These are phyloP conservation scores for Cladorrhinum sp. DNA, from an alignment of 2,329 filamentous ascomycete genomes.

Conservation along the genomic window DNA sequence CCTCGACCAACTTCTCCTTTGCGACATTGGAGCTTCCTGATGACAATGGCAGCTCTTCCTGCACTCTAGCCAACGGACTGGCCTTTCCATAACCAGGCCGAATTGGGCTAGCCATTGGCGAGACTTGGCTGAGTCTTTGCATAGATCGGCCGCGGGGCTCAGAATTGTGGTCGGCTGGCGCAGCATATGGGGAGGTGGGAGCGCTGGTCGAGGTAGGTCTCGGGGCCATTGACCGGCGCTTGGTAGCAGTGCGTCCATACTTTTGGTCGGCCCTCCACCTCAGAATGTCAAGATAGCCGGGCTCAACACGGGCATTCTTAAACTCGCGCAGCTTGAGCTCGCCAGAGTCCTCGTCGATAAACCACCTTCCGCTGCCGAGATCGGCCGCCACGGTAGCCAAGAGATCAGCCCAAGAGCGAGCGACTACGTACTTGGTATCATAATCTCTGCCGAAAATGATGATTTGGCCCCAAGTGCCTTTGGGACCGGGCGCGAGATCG, in stretches of 20 bases:
- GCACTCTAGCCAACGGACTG: slow-evolving; percentile 70
- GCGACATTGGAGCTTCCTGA: slow-evolving; percentile 34
- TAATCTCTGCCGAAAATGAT: slow-evolving; percentile 97
- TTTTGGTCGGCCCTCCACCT: slow-evolving; percentile 96
- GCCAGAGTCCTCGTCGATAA: slow-evolving; percentile 85
- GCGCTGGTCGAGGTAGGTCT: slow-evolving; percentile 34
- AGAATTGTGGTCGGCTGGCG: slow-evolving; percentile 57
- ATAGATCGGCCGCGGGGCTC: slow-evolving; percentile 68
- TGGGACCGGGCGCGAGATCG: slow-evolving; percentile 85
- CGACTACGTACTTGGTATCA: slow-evolving; percentile 96
- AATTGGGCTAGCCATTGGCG: slow-evolving; percentile 63
- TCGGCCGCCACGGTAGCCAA: slow-evolving; percentile 87
- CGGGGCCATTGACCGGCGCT: slow-evolving; percentile 52
- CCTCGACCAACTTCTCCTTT: slow-evolving; percentile 53
- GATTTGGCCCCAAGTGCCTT: slow-evolving; percentile 91
- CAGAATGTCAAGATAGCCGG: slow-evolving; percentile 89
- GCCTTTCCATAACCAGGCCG: slow-evolving; percentile 63
- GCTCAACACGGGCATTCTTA: slow-evolving; percentile 83
- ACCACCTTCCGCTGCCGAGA: slow-evolving; percentile 82
- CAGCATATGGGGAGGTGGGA: slow-evolving; percentile 61
- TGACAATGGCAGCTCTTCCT: slow-evolving; percentile 54
- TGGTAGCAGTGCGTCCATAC: slow-evolving; percentile 65
- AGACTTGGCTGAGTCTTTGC: slow-evolving; percentile 64
- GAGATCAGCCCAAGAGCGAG: slow-evolving; percentile 86
- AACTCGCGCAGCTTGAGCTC: slow-evolving; percentile 94